phyloP scores from a whole-genome alignment of 805 yeast genomes.

The Spathaspora boniae region DNA sequence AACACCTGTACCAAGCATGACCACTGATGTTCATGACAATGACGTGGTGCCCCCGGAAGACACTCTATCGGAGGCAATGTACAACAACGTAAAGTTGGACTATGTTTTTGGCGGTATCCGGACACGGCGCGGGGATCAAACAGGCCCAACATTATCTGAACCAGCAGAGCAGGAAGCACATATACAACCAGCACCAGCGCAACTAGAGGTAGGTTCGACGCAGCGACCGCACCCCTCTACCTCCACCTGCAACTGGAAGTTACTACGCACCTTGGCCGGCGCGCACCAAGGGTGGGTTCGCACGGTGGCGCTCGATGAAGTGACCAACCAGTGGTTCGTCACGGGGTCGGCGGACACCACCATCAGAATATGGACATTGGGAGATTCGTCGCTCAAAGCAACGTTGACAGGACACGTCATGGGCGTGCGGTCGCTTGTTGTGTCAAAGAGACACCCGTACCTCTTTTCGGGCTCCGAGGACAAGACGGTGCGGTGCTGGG shows the following conservation, averaged over 20 bases:
- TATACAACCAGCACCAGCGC: not conserved
- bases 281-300: constrained; percentile 96
- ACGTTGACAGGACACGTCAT: constrained; percentile 88
- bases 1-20: constrained; percentile 2
- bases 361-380: constrained; percentile 89
- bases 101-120: too few species aligned
- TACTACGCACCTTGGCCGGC: constrained; percentile 63
- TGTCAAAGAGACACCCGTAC: constrained; percentile 79
- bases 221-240: not conserved
- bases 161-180: constrained; percentile 4
- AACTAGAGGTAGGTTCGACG: constrained; percentile 3
- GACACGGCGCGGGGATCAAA: constrained; percentile 4
- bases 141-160: not conserved
- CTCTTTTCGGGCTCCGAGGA: constrained; percentile 92
- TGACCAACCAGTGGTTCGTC: constrained; percentile 82
- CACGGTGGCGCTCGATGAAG: constrained; percentile 75
- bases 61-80: constrained; percentile 28
- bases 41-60: constrained; percentile 26
- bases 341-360: constrained; percentile 89
- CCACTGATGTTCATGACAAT: constrained; percentile 4
- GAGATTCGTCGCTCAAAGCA: constrained; percentile 57
- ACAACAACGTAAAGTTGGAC: constrained; percentile 26
- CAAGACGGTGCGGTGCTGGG: constrained; percentile 93
- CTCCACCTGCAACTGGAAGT: constrained; percentile 48
- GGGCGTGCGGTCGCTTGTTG: constrained; percentile 75